Evolutionary conservation across 345 rosid genomes (phyloP), one percentile per base, ranked within the genome.

Genomic region (Acer yangbiense): DNA sequence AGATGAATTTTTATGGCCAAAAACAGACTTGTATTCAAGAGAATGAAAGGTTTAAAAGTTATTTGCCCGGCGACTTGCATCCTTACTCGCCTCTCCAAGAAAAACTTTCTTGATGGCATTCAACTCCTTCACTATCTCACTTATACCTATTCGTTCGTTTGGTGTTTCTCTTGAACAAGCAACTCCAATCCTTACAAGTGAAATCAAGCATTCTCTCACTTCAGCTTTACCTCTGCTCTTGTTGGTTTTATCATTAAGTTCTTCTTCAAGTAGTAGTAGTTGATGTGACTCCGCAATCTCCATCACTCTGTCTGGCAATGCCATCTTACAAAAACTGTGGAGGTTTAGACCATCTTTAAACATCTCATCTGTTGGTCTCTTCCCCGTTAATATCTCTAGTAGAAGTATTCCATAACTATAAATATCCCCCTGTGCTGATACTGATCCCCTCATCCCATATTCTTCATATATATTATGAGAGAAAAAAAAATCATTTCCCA

Each of bases 331-430:
- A 35, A 50, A 81, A 27, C 44, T 65, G 29, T 70, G 73, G 41
- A 77, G 69, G 68, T 41, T 73, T 16, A 44, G 23, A 5, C 58
- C 9, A 18, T 62, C 68, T 43, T 50, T 23, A 25, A 62, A 44
- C 23, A 73, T 62, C 27, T 43, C 76, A 23, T 69, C 65, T 12
- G 78, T 79, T 2, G 78, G 79, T 64, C 71, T 80, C 27, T 52
- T 80, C 11, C 72, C 78, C 1, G 78, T 61, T 20, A 75, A 23
- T 66, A 69, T 79, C 65, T 69, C 78, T 21, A 69, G 71, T 29
- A 69, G 12, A 25, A 74, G 68, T 60, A 75, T 62, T 14, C 79
- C 67, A 14, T 21, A 80, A 23, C 79, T 18, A 63, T 80, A 62
- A 41, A 75, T 20, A 8, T 74, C 78, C 2, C 82, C 78, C 10